Evolutionary conservation across 371 early-diverging fungal genomes (phyloP).

Genomic region (Vairimorpha necatrix): DNA sequence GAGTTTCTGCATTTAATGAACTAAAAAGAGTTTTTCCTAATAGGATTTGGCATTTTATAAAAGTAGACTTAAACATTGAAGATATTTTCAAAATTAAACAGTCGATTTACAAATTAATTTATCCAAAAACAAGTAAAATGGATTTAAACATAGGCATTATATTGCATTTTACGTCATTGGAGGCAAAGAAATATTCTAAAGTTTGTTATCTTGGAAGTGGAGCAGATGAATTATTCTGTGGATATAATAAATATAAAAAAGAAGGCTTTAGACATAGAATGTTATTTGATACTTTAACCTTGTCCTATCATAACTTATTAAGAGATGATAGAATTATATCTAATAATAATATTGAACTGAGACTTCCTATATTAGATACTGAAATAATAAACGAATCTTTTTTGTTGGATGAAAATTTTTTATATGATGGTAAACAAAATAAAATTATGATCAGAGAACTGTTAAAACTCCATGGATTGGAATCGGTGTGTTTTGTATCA

Average conservation of each 20-base stretch:
- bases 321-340: constrained; percentile 54
- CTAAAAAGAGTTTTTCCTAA: constrained; percentile 13
- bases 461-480: constrained; percentile 34
- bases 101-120: constrained; percentile 32
- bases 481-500: neutral
- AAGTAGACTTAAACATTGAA: constrained; percentile 37
- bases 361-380: constrained; percentile 51
- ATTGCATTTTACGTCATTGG: constrained; percentile 37
- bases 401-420: neutral
- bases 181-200: constrained; percentile 31
- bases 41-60: constrained; percentile 40
- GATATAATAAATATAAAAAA: constrained; percentile 50
- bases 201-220: constrained; percentile 48
- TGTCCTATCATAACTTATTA: constrained; percentile 47
- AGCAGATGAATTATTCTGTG: constrained; percentile 61
- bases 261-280: constrained; percentile 13
- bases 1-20: constrained; percentile 8
- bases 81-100: constrained; percentile 10
- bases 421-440: constrained; percentile 8
- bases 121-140: constrained; percentile 45
- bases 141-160: constrained; percentile 53
- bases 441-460: constrained; percentile 48
- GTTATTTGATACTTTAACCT: constrained; percentile 45
- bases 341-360: constrained; percentile 38
- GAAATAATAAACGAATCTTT: constrained; percentile 33